Conservation (phyloP, 169 alveolate species). For the Perkinsus marinus region DNA sequence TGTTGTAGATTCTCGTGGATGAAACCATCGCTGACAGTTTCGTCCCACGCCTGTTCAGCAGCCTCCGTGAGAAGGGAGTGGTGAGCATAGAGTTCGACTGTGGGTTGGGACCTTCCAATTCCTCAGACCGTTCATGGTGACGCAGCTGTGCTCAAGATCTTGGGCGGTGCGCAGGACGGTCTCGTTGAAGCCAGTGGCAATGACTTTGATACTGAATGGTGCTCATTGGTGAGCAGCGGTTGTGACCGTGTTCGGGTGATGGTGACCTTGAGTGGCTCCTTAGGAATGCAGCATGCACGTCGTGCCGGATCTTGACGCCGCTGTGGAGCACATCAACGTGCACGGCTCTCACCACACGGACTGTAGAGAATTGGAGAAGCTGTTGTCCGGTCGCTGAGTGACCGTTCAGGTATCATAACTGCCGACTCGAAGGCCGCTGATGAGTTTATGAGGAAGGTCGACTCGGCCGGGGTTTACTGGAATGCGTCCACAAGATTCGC, state of each 20-base stretch:
- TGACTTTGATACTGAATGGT: neutral
- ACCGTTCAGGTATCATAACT: slow-evolving; percentile 19
- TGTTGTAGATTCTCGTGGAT: neutral
- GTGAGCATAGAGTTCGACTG: neutral
- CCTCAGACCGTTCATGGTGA: neutral
- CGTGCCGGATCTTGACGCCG: slow-evolving; percentile 17
- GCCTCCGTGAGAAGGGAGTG: neutral
- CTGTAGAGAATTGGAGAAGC: neutral
- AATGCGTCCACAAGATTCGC: slow-evolving; percentile 51
- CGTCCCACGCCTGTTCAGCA: neutral
- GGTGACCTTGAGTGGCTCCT: neutral
- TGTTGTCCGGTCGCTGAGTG: too few species aligned
- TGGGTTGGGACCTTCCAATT: too few species aligned
- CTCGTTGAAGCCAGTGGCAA: neutral
- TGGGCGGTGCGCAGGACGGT: neutral
- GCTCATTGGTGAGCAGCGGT: neutral
- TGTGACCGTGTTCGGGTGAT: neutral
- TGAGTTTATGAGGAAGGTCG: slow-evolving; percentile 27
- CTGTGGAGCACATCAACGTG: slow-evolving; percentile 35
- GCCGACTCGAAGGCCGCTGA: slow-evolving; percentile 10
- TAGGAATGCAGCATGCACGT: neutral
- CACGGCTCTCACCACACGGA: slow-evolving; percentile 56
- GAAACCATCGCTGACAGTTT: neutral
- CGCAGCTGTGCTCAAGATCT: neutral
- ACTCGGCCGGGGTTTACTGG: slow-evolving; percentile 42